Evolutionary conservation across 2,329 filamentous ascomycete species (phyloP), one percentile per base, ranked within the genome.

Genomic region (Colletotrichum cuscutae): DNA sequence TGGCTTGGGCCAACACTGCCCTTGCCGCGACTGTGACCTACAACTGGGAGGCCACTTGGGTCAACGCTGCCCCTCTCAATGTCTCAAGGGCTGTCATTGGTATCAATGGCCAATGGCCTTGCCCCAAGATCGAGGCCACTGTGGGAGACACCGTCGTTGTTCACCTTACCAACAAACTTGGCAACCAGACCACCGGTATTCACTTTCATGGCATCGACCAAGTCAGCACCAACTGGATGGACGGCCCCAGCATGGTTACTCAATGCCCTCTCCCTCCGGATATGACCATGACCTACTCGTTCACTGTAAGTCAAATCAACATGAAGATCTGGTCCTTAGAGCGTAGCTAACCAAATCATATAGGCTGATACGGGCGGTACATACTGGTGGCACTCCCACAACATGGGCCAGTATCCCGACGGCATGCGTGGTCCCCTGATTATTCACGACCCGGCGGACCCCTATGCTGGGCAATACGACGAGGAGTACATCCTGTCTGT

Each of bases 391-490:
- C 91, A 93, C 80, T 91, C 89, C 1, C 91, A 93, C 79, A 85
- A 87, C 68, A 86, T 87, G 81, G 90, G 87, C 2, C 90, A 92
- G 77, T 93, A 92, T 76, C 90, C 91, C 0, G 91, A 93, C 78
- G 91, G 91, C n/a, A 84, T 92, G 57, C 89, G 91, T 22, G 90
- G 89, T 1, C 82, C 89, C 0, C 77, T 93, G 54, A 89, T 93
- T 68, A 84, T 93, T 13, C 86, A 90, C 63, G 90, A 92, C 76
- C 86, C 86, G 0, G 79, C 86, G 0, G 84, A 88, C 32, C 89
- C 89, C 1, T 90, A 89, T 76, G 77, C 81, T 11, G 82, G 82
- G 60, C 76, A 86, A 32, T 90, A 89, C 71, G 89, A 92, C 57
- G 86, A 90, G 59, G 90, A 93, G 78, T 79, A 90, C 22, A 82